These are phyloP conservation scores for Cyathus striatus DNA, from an alignment of 768 basidiomycete genomes.

Conservation along the genomic window DNA sequence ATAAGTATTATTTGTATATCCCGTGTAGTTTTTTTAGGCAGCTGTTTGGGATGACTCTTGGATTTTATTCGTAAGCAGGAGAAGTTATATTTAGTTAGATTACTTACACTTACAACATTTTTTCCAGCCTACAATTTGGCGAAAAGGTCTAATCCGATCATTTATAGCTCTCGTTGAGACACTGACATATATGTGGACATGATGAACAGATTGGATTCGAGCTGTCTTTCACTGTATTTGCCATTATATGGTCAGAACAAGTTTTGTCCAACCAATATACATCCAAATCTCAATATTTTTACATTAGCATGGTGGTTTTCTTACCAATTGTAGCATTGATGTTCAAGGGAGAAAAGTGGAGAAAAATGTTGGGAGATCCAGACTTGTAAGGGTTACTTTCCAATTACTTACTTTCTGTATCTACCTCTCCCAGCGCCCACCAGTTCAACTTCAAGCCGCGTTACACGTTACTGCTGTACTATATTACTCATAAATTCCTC, in stretches of 20 bases:
- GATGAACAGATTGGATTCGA: no score
- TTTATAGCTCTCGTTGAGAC: no score
- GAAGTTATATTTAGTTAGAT: not conserved
- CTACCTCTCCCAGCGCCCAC: not conserved
- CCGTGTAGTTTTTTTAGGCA: slow-evolving; percentile 27
- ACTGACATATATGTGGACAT: no score
- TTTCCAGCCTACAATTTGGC: slow-evolving; percentile 29
- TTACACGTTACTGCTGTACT: slow-evolving; percentile 23
- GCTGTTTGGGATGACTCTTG: slow-evolving; percentile 28
- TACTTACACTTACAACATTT: not conserved
- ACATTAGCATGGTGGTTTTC: slow-evolving; percentile 22
- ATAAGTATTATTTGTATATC: not conserved
- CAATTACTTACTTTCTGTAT: slow-evolving; percentile 21
- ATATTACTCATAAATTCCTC: slow-evolving; percentile 28
- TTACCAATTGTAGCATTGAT: slow-evolving; percentile 27
- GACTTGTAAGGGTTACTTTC: no score
- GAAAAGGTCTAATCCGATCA: no score
- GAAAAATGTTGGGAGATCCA: no score
- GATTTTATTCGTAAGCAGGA: slow-evolving; percentile 29
- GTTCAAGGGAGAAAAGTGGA: slow-evolving; percentile 27
- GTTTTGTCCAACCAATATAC: no score
- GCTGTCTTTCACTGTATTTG: slow-evolving; percentile 32
- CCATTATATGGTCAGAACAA: slow-evolving; percentile 26
- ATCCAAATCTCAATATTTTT: not conserved
- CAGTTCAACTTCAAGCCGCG: no score